These are phyloP conservation scores for Mortierella sp. DNA, from an alignment of 371 early-diverging fungal genomes.

Conservation along the genomic window DNA sequence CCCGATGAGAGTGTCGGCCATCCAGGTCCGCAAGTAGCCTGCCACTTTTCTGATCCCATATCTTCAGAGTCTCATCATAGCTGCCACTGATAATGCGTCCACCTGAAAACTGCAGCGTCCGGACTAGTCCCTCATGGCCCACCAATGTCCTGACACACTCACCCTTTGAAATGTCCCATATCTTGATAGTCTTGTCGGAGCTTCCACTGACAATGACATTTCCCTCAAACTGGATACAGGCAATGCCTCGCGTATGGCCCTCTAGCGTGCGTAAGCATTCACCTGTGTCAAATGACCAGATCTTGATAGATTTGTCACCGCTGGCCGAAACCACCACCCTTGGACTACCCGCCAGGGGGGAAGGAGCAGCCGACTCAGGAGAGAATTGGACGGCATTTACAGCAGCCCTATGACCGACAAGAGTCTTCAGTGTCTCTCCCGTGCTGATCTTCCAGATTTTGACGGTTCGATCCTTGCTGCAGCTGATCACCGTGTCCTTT, in stretches of 20 bases:
- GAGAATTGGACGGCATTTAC: conserved; percentile 82
- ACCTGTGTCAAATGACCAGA: conserved; percentile 75
- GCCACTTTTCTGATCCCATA: conserved; percentile 80
- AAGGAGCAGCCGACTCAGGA: conserved; percentile 24
- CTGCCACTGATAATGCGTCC: conserved; percentile 83
- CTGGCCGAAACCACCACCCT: conserved; percentile 77
- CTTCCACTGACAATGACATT: conserved; percentile 81
- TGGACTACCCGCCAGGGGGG: conserved; percentile 50
- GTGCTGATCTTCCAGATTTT: conserved; percentile 79
- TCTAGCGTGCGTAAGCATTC: conserved; percentile 63
- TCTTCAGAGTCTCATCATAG: conserved; percentile 88
- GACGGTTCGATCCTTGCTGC: conserved; percentile 90
- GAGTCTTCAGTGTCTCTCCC: conserved; percentile 59
- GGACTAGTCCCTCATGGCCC: conserved; percentile 84
- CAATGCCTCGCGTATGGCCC: conserved; percentile 78
- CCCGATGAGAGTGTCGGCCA: conserved; percentile 76
- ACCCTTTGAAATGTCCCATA: conserved; percentile 86
- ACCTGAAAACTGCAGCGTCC: conserved; percentile 74
- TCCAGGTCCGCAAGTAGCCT: conserved; percentile 61
- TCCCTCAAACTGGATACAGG: conserved; percentile 86
- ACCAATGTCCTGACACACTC: conserved; percentile 69
- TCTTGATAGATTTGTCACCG: conserved; percentile 79
- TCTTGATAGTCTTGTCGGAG: conserved; percentile 83
- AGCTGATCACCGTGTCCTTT: conserved; percentile 75
- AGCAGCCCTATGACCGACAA: conserved; percentile 72